Evolutionary conservation across 2,329 filamentous ascomycete species (phyloP), one percentile per base, ranked within the genome.

Genomic region (Penicillium nordicum): DNA sequence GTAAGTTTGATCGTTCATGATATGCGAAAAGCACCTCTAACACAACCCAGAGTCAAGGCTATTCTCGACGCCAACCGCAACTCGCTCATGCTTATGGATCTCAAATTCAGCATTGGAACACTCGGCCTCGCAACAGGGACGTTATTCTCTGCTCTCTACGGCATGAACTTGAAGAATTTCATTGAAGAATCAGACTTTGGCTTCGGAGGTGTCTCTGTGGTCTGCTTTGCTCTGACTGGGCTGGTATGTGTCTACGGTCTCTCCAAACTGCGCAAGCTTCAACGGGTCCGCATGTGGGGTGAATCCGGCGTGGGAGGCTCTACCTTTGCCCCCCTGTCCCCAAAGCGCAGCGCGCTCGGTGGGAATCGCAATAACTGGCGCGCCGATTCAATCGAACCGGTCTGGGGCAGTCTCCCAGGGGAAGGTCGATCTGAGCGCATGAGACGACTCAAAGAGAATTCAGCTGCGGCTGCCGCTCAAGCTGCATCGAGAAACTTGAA

Each of bases 161-260:
- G 94, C 66, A 97, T 97, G 92, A 99, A 99, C 78, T 80, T 99
- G 62, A 95, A 97, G 72, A 97, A 97, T 76, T 97, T 97, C 74
- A 91, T 97, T 67, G 94, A 99, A 78, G 93, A 97, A 72, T 92
- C 89, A 1, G 84, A 90, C 74, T 84, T 90, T 74, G 94, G 93
- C 11, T 97, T 99, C 72, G 82, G 82, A 45, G 84, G 84, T 52
- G 87, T 99, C 58, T 90, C 88, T 2, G 80, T 78, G 18, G 79
- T 84, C 58, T 95, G 90, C 55, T 82, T 88, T 55, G 67, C 87
- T 55, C 86, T 92, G 72, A 90, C 90, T 14, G 82, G 87, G 53
- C 66, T 92, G 9, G 89, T 96, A 50, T 93, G 89, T 77, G 83
- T 84, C 67, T 96, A 93, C 74, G 92, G 94, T 5, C 81, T 97